These are phyloP conservation scores for Chlamydomonas schloesseri DNA, from an alignment of 139 green algal species.

Conservation along the genomic window DNA sequence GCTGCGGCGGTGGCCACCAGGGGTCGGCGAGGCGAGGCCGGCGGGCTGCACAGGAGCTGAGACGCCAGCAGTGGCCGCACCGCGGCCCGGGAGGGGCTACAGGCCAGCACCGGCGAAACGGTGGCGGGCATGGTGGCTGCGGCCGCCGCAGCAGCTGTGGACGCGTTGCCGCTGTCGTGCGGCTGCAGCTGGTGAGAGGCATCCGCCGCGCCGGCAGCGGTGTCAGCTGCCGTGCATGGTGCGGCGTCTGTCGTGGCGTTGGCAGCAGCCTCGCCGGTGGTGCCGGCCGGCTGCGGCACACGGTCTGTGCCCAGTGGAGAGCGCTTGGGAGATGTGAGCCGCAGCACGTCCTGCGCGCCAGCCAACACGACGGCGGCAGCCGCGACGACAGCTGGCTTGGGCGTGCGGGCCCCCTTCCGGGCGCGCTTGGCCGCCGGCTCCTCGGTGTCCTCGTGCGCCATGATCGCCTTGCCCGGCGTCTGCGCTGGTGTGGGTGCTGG, in stretches of 20 bases:
- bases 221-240: too few species aligned
- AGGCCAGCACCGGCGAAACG: background rate
- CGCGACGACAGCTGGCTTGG: background rate
- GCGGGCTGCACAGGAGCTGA: background rate
- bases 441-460: background rate
- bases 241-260: background rate
- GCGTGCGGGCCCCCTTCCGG: background rate
- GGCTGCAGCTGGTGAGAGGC: conserved; percentile 10
- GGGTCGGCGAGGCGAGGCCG: background rate
- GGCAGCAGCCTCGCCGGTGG: too few species aligned
- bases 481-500: background rate
- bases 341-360: background rate
- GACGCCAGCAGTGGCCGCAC: too few species aligned
- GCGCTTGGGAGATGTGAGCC: too few species aligned
- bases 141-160: background rate
- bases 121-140: background rate
- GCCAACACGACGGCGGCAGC: too few species aligned
- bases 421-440: background rate
- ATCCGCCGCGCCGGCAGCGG: background rate
- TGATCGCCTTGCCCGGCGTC: background rate
- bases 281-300: too few species aligned
- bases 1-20: background rate
- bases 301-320: too few species aligned
- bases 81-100: too few species aligned
- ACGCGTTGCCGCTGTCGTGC: background rate